A percentile compares a stretch with the other conserved stretches of the same genome.
phyloP scores from a whole-genome alignment of 441 rosid genomes.

The Pelargonium citronellum region DNA sequence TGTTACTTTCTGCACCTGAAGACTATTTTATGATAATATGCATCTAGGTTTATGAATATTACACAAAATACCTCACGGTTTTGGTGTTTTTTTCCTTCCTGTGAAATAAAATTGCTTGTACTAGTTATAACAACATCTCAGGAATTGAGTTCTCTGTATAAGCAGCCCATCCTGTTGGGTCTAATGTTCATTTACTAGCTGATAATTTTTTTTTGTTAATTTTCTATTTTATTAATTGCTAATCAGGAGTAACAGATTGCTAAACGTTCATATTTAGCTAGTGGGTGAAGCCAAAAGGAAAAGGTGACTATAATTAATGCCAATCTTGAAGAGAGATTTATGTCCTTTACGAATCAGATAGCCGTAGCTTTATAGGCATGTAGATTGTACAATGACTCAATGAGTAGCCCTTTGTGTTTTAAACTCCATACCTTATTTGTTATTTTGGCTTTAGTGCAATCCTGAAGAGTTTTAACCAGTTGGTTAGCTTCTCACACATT shows the following conservation, averaged over 20 bases:
- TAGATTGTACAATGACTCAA: constrained; percentile 2
- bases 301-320: constrained; percentile 4
- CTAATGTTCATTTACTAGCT: background rate
- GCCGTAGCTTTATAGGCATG: background rate
- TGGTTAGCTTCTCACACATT: constrained; percentile 6
- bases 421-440: background rate
- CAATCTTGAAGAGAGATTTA: constrained; percentile 14
- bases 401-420: constrained; percentile 10
- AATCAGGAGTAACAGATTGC: background rate
- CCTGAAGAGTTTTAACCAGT: constrained; percentile 3
- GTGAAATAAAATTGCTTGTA: background rate
- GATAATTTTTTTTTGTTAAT: background rate
- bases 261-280: constrained; percentile 6
- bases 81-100: background rate
- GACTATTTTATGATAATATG: background rate
- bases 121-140: background rate
- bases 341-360: constrained; percentile 17
- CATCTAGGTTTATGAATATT: background rate
- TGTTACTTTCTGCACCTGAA: background rate
- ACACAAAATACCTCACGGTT: background rate
- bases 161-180: background rate
- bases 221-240: background rate
- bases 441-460: background rate
- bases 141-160: background rate
- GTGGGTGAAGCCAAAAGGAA: background rate